phyloP scores from a whole-genome alignment of 1,284 basidiomycete genomes.

The Ceratobasidium sp. region DNA sequence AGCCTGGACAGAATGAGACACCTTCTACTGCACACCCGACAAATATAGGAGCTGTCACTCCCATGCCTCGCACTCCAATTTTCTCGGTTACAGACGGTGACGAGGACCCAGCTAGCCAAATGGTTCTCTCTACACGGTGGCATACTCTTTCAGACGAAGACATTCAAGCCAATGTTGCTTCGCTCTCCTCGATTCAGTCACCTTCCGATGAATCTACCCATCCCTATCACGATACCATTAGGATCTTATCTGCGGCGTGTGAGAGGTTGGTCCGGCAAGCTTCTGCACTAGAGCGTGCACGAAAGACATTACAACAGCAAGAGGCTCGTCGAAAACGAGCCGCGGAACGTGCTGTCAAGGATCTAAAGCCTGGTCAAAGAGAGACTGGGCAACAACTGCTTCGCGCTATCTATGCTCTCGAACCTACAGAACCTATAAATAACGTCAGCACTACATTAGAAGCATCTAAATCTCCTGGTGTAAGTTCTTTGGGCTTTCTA shows the following conservation, averaged over 20 bases:
- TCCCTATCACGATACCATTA: slow-evolving; percentile 72
- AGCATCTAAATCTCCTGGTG: slow-evolving; percentile 19
- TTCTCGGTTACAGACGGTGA: slow-evolving; percentile 30
- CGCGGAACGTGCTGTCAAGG: slow-evolving; percentile 72
- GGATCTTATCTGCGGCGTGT: slow-evolving; percentile 73
- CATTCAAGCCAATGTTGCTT: slow-evolving; percentile 68
- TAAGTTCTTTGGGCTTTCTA: slow-evolving; percentile 9
- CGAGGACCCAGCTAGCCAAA: slow-evolving; percentile 17
- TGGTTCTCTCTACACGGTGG: slow-evolving; percentile 45
- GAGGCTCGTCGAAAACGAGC: slow-evolving; percentile 63
- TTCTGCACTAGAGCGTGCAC: slow-evolving; percentile 49
- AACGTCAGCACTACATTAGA: not conserved
- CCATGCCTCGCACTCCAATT: slow-evolving; percentile 27
- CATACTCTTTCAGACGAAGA: slow-evolving; percentile 62
- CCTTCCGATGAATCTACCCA: slow-evolving; percentile 60
- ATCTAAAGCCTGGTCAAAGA: slow-evolving; percentile 67
- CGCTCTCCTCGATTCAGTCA: slow-evolving; percentile 43
- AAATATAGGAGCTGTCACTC: slow-evolving; percentile 23
- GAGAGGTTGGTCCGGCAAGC: slow-evolving; percentile 49
- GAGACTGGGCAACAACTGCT: slow-evolving; percentile 72
- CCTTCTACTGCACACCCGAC: slow-evolving; percentile 28
- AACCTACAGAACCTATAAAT: slow-evolving; percentile 36
- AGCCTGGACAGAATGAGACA: slow-evolving; percentile 53
- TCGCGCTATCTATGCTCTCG: slow-evolving; percentile 61
- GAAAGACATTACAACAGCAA: slow-evolving; percentile 61